phyloP scores from a whole-genome alignment of 805 yeast species.

The Yarrowia deformans region DNA sequence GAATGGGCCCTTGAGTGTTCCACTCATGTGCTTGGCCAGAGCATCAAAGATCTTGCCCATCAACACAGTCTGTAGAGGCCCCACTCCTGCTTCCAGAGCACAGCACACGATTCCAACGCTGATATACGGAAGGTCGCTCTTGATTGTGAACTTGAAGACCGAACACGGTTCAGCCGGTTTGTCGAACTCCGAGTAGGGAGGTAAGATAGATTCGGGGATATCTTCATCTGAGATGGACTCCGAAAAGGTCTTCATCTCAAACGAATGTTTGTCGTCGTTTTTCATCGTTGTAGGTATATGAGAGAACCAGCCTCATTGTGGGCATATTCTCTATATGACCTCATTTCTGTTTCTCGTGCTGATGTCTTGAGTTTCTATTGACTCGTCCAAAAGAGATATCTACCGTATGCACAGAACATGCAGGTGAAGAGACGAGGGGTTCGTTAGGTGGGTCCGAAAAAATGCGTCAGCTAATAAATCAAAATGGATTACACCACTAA shows the following conservation, averaged over 20 bases:
- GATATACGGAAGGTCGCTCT: background rate
- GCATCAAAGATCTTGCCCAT: conserved; percentile 67
- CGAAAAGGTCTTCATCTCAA: background rate
- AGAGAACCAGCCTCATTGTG: background rate
- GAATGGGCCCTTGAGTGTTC: conserved; percentile 50
- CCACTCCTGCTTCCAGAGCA: conserved; percentile 1
- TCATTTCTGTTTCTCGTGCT: too few species aligned
- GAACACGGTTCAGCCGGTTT: conserved; percentile 17
- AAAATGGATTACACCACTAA: too few species aligned
- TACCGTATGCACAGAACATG: too few species aligned
- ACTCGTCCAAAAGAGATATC: too few species aligned
- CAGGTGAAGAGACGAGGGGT: too few species aligned
- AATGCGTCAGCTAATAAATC: too few species aligned
- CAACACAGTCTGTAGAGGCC: conserved; percentile 56
- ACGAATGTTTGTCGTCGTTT: background rate
- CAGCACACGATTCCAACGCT: background rate
- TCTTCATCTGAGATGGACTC: background rate
- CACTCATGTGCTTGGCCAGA: conserved; percentile 49
- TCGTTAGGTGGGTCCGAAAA: too few species aligned
- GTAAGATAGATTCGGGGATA: background rate
- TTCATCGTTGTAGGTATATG: background rate
- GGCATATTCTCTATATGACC: background rate
- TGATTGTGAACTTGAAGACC: conserved; percentile 22
- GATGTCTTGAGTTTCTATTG: background rate
- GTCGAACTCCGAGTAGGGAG: background rate